Conservation (phyloP, 2,329 filamentous ascomycete species). For the Penicillium sp. region DNA sequence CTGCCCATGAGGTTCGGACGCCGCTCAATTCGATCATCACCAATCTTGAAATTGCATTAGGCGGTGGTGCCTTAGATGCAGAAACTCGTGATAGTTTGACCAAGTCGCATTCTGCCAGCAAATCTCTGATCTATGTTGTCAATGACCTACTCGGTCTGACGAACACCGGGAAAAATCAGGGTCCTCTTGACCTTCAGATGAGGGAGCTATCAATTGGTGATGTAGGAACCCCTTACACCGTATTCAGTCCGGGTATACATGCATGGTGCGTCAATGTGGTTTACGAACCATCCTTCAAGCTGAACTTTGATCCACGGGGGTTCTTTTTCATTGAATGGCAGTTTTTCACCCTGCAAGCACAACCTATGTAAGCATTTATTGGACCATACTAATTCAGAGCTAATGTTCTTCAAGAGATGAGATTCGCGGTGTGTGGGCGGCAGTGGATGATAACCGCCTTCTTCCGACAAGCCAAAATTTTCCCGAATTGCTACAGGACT, state of each 20-base stretch:
- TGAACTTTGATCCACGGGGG: not conserved
- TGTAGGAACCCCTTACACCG: not conserved
- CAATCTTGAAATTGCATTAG: conserved; percentile 86
- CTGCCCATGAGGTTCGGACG: conserved; percentile 86
- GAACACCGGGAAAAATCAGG: conserved; percentile 79
- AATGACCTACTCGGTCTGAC: conserved; percentile 88
- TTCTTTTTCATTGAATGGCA: not conserved
- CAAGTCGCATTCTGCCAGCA: conserved; percentile 85
- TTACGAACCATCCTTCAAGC: not conserved
- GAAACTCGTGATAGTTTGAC: conserved; percentile 83
- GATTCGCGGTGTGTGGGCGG: not conserved
- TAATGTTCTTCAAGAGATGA: not conserved
- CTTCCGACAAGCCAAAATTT: not conserved
- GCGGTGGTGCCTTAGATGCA: conserved; percentile 65
- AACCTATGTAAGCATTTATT: not conserved
- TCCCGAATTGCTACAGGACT: not conserved
- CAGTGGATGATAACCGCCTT: not conserved
- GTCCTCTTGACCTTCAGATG: conserved; percentile 62
- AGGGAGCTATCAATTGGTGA: conserved; percentile 69
- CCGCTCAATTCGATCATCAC: conserved; percentile 93
- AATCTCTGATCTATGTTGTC: conserved; percentile 89
- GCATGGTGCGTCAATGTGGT: not conserved
- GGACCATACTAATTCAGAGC: not conserved
- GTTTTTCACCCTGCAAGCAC: not conserved
- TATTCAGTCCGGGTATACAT: not conserved